Base-by-base conservation (phyloP, 2,329 filamentous ascomycete genomes). In the Metarhizium guizhouense region DNA sequence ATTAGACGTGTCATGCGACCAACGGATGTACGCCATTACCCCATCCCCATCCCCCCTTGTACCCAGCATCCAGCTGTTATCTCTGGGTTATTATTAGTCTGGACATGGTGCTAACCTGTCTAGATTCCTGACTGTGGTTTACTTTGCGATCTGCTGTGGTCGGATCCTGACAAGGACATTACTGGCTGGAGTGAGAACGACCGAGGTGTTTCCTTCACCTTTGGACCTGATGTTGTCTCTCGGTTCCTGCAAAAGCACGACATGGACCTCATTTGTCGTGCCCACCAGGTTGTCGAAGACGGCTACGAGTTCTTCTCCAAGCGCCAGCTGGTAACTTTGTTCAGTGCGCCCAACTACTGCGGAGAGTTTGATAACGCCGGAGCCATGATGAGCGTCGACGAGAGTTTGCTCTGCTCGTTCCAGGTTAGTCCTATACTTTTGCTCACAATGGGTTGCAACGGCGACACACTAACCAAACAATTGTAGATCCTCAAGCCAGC, bases 231-330 rank as follows among this genome's bases (percentile, higher is more conserved):
- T 66, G 94, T 99, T 25, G 93, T 99, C 45, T 96, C 92, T 53
- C 86, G 93, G 61, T 99, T 99, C 82, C 76, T 99, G 59, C 92
- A 96, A 77, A 97, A 97, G 77, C 94, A 97, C 73, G 94, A 99
- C 76, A 97, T 99, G 93, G 94, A 99, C 68, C 81, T 99, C 68
- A 97, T 99, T 72, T 99, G 94, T 76, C 90, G 94, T 74, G 94
- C 94, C 62, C 94, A 99, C 75, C 93, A 97, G 76, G 94, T 97
- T 61, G 94, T 99, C 56, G 94, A 99, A 76, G 94, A 99, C 67
- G 94, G 94, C 56, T 99, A 99, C 76, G 94, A 99, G 74, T 99
- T 99, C 81, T 99, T 99, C 80, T 96, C 91, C 59, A 97, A 97
- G 78, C 87, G 94, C 65, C 93, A 97, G 74, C 80, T 99, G 61